Evolutionary conservation across 2,329 filamentous ascomycete species (phyloP).

Genomic region (Neurospora sp.): DNA sequence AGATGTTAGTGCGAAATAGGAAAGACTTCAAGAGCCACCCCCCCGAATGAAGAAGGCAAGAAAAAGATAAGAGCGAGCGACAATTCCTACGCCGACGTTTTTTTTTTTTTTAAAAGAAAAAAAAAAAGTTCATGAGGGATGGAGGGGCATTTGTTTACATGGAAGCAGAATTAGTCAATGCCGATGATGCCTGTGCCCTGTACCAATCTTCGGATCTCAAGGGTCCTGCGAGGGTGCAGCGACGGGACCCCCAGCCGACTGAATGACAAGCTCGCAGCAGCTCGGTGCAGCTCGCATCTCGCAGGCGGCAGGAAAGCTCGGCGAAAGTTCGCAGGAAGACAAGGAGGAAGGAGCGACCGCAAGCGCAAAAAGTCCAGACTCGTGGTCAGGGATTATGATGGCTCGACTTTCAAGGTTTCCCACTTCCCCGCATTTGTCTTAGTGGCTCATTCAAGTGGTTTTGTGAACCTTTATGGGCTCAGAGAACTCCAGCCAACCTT

Average conservation of each 20-base stretch:
- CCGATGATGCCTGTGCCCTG: neutral
- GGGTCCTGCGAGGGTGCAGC: neutral
- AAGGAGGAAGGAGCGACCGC: neutral
- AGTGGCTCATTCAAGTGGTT: neutral
- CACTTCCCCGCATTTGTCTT: neutral
- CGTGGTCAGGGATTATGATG: neutral
- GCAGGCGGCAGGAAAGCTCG: neutral
- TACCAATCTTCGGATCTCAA: neutral
- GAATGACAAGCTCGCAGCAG: neutral
- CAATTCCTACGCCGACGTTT: too few species aligned
- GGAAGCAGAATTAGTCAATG: neutral
- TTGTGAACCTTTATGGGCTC: neutral
- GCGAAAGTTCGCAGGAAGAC: neutral
- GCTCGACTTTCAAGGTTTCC: neutral
- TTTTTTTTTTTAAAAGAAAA: too few species aligned
- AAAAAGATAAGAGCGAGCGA: too few species aligned
- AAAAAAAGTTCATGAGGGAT: neutral
- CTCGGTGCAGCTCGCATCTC: neutral
- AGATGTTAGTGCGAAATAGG: neutral
- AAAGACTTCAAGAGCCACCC: neutral
- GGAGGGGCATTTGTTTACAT: neutral
- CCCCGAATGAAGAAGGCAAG: too few species aligned
- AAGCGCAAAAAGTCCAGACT: neutral
- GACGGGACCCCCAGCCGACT: neutral
- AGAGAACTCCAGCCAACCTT: neutral